Conservation (phyloP, 2,329 filamentous ascomycete species). For the Rhinocladiella mackenziei region DNA sequence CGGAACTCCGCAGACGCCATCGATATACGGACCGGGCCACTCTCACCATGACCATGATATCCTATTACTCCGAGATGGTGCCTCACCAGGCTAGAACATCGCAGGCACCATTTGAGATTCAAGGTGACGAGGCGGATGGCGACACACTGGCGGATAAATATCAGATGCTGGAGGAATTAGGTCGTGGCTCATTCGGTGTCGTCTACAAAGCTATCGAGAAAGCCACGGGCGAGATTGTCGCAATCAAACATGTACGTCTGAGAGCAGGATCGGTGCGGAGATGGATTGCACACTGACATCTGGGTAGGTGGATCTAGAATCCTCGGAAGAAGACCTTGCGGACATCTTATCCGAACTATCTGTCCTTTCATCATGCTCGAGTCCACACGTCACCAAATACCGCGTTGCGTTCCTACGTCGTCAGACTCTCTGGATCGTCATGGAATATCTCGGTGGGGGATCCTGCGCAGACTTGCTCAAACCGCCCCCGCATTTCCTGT, state of each 20-base stretch:
- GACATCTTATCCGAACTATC: slow-evolving; percentile 98
- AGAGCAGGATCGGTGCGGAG: not conserved
- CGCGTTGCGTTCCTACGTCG: slow-evolving; percentile 94
- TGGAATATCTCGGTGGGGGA: slow-evolving; percentile 94
- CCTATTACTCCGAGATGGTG: slow-evolving; percentile 15
- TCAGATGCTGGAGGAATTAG: slow-evolving; percentile 92
- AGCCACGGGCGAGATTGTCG: slow-evolving; percentile 84
- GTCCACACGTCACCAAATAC: slow-evolving; percentile 90
- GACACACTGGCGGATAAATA: slow-evolving; percentile 63
- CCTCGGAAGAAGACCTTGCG: slow-evolving; percentile 95
- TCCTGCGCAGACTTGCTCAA: slow-evolving; percentile 85
- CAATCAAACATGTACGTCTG: slow-evolving; percentile 82
- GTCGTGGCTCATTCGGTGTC: slow-evolving; percentile 91
- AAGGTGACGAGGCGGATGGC: slow-evolving; percentile 26
- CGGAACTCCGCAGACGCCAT: not conserved
- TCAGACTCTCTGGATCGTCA: slow-evolving; percentile 98
- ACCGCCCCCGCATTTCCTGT: slow-evolving; percentile 46
- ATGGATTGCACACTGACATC: slow-evolving; percentile 14
- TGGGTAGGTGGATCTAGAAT: slow-evolving; percentile 91
- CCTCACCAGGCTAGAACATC: slow-evolving; percentile 14
- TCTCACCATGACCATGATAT: slow-evolving; percentile 19
- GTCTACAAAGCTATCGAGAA: slow-evolving; percentile 97
- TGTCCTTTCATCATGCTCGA: slow-evolving; percentile 87
- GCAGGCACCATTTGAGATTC: slow-evolving; percentile 21
- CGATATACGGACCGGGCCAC: too few species aligned